These are phyloP conservation scores for Neurospora sp. DNA, from an alignment of 495 filamentous ascomycete species.

Conservation along the genomic window DNA sequence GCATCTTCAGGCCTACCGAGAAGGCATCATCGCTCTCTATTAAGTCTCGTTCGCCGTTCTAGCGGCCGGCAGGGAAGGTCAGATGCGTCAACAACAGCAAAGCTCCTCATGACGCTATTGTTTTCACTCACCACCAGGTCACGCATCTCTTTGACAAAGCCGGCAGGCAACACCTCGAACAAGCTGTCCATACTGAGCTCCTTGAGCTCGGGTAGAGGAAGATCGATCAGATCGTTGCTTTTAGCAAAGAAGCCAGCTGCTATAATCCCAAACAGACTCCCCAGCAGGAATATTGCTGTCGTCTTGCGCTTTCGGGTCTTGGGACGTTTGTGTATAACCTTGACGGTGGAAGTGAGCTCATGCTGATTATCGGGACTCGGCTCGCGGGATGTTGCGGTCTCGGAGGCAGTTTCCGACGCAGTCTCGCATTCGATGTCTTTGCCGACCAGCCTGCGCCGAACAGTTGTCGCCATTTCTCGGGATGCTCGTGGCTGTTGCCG, in stretches of 20 bases:
- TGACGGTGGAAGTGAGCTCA: constrained; percentile 21
- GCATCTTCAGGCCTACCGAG: constrained; percentile 70
- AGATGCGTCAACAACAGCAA: constrained; percentile 2
- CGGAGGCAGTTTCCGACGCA: constrained; percentile 20
- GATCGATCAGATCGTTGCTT: constrained; percentile 71
- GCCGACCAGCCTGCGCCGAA: constrained; percentile 37
- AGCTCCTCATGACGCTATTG: background rate
- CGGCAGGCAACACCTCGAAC: constrained; percentile 72
- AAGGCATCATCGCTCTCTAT: constrained; percentile 85
- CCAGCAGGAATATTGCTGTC: constrained; percentile 71
- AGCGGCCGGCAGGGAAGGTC: constrained; percentile 4
- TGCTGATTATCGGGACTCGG: constrained; percentile 35
- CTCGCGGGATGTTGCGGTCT: constrained; percentile 27
- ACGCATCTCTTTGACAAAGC: constrained; percentile 69
- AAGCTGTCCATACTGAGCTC: constrained; percentile 76
- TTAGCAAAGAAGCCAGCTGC: constrained; percentile 76
- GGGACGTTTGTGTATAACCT: constrained; percentile 32
- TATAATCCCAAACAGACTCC: constrained; percentile 73
- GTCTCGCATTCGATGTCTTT: background rate
- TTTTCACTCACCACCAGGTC: constrained; percentile 57
- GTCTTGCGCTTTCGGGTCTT: constrained; percentile 57
- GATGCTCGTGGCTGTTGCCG: background rate
- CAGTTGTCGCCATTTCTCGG: constrained; percentile 30
- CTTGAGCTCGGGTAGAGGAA: constrained; percentile 54
- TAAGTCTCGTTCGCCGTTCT: constrained; percentile 77